phyloP scores from a whole-genome alignment of 495 filamentous ascomycete species.

The Penicillium crystallinum region DNA sequence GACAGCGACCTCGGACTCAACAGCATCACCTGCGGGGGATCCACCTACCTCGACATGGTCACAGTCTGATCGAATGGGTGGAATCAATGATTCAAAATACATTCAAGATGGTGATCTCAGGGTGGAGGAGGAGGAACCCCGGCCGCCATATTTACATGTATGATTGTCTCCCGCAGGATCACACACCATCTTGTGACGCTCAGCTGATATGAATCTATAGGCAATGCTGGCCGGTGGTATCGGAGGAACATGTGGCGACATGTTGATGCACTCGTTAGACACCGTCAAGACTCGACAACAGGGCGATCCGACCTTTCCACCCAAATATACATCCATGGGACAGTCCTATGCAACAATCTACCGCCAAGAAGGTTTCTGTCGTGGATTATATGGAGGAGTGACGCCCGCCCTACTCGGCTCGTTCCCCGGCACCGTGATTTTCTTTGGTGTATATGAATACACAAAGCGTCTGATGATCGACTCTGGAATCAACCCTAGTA shows the following conservation, averaged over 20 bases:
- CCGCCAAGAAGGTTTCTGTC: constrained; percentile 80
- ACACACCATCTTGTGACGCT: background rate
- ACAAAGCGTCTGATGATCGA: constrained; percentile 89
- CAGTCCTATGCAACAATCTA: constrained; percentile 88
- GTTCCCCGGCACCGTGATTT: constrained; percentile 88
- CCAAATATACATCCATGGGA: constrained; percentile 84
- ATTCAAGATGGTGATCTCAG: constrained; percentile 10
- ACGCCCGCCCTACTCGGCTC: constrained; percentile 85
- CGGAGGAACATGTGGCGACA: constrained; percentile 88
- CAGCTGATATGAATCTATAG: constrained; percentile 37
- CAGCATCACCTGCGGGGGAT: constrained; percentile 9
- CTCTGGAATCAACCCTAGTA: constrained; percentile 63
- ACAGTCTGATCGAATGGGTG: background rate
- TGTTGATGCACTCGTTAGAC: constrained; percentile 98
- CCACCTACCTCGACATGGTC: constrained; percentile 7
- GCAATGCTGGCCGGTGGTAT: constrained; percentile 91
- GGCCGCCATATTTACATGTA: constrained; percentile 64
- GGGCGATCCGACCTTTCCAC: constrained; percentile 85
- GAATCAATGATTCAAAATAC: constrained; percentile 8
- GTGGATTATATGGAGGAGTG: constrained; percentile 91
- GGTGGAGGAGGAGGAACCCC: constrained; percentile 34
- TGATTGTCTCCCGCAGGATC: constrained; percentile 18
- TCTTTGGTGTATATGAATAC: constrained; percentile 95
- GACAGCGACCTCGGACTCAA: constrained; percentile 29
- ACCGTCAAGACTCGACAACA: constrained; percentile 99